Conservation (phyloP, 768 basidiomycete genomes). For the Artomyces pyxidatus region DNA sequence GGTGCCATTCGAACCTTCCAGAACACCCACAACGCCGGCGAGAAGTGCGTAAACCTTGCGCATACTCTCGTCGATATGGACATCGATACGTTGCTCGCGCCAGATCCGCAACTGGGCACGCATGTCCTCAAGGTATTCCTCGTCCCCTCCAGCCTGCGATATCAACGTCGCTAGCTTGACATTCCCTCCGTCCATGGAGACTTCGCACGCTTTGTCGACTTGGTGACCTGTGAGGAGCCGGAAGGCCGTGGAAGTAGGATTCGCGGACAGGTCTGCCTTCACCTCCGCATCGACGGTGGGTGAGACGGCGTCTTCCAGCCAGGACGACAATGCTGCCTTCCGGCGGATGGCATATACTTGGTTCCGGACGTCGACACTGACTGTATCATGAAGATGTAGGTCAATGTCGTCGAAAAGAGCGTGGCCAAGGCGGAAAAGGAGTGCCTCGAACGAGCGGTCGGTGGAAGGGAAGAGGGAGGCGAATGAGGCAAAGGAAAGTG, state of each 20-base stretch:
- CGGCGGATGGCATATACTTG: constrained; percentile 58
- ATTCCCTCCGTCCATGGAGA: constrained; percentile 67
- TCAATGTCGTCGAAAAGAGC: constrained; percentile 85
- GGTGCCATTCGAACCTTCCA: constrained; percentile 45
- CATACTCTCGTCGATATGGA: constrained; percentile 56
- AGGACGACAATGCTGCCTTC: constrained; percentile 72
- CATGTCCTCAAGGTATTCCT: constrained; percentile 65
- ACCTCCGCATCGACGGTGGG: constrained; percentile 68
- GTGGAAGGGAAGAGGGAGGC: constrained; percentile 58
- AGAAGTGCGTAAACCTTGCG: constrained; percentile 80
- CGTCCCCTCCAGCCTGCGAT: constrained; percentile 78
- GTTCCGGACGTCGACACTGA: constrained; percentile 54
- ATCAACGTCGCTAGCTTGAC: constrained; percentile 84
- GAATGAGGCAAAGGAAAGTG: constrained; percentile 76
- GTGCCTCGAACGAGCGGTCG: constrained; percentile 67
- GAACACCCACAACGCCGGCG: constrained; percentile 61
- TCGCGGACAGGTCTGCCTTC: constrained; percentile 35
- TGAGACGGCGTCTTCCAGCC: constrained; percentile 73
- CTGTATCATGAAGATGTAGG: constrained; percentile 45
- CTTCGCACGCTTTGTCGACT: constrained; percentile 70
- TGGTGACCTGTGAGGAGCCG: constrained; percentile 82
- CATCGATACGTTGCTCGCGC: constrained; percentile 68
- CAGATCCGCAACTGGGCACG: constrained; percentile 72
- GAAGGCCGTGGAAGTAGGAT: constrained; percentile 53
- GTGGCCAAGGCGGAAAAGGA: constrained; percentile 79